Evolutionary conservation across 208 protist genomes (phyloP), one percentile per base, ranked within the genome.

Genomic region (Balamuthia mandrillaris): DNA sequence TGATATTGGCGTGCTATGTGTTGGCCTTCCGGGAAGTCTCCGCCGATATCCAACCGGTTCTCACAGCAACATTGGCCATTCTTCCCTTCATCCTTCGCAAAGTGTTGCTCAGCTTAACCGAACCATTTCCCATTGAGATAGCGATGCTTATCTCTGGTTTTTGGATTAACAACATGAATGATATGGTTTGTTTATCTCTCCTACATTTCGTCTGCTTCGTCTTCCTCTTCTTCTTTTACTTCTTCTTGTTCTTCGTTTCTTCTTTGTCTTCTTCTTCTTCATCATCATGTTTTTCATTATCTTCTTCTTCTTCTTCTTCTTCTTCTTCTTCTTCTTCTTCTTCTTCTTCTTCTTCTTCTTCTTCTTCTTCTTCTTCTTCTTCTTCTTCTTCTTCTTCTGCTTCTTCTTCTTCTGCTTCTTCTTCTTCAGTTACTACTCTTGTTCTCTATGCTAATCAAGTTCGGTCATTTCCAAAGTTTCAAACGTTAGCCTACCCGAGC

Each of bases 121-220:
- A 89, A 35, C 42, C 68, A 0, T 86, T 89, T 21, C 86, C 86
- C 0, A 56, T 89, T 5, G 86, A 89, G 51, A 58, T 86, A 21
- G 63, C 39, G 2, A 89, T 89, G 86, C 47, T 89, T 7, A 54
- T 89, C 27, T 45, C 66, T 0, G 86, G 86, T 58, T 68, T 89
- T n/a, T 89, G 86, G 86, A 68, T 89, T 10, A 85, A 89, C 56
- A 81, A 89, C 45, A n/a, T 89, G 29, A 52, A 42, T 35, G 81
- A 86, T 27, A 78, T 89, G 49, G 83, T 81, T 49, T 14, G 51
- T 7, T 65, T 3, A 3, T 21, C 0, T 24, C 16, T 18, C 27
- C 5, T 18, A 42, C 35, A 42, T 29, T 7, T 39, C 16, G 51
- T 7, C 58, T 3, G 4, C 16, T 0, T 24, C 16, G 51, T 7